Conservation (phyloP, 2,329 filamentous ascomycete species). For the Pyricularia pennisetigena region DNA sequence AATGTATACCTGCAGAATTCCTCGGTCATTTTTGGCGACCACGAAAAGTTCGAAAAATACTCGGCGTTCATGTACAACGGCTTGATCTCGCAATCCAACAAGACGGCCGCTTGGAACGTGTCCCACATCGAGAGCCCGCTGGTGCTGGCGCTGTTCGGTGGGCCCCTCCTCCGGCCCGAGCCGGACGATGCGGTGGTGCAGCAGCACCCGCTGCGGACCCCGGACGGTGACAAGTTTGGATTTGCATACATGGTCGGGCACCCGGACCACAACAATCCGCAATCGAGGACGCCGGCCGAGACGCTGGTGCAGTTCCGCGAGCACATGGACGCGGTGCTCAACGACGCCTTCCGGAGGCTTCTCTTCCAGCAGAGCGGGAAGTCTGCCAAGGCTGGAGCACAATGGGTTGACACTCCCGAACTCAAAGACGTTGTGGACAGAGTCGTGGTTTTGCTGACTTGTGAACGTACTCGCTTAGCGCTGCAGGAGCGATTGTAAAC, state of each 20-base stretch:
- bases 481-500: no score
- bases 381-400: no score
- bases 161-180: background rate
- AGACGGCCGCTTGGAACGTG: background rate
- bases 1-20: background rate
- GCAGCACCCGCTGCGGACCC: background rate
- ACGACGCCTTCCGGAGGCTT: background rate
- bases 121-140: background rate
- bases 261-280: background rate
- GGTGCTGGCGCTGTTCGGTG: background rate
- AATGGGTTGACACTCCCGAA: no score
- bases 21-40: background rate
- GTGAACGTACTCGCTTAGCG: no score
- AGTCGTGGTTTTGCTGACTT: no score
- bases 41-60: background rate
- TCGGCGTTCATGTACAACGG: background rate
- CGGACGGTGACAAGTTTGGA: background rate
- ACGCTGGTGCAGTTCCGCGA: background rate
- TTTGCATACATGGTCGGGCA: background rate
- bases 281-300: background rate
- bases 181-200: background rate
- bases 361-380: no score
- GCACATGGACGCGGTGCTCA: background rate
- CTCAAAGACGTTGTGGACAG: no score
- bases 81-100: background rate